These are phyloP conservation scores for Botryobasidium botryosum DNA, from an alignment of 768 basidiomycete genomes.

Conservation along the genomic window DNA sequence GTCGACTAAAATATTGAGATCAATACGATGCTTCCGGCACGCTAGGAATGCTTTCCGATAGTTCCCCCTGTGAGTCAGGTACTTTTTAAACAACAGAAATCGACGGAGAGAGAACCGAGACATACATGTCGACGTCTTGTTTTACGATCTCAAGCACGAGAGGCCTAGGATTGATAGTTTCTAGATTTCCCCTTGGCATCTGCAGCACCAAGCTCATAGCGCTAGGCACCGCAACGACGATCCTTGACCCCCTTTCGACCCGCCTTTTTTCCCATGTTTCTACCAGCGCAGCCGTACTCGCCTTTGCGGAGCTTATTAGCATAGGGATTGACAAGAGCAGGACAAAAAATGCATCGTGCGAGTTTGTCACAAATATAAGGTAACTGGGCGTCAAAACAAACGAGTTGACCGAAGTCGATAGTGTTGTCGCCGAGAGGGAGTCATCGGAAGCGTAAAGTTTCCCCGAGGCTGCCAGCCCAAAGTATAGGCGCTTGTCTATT, in stretches of 20 bases:
- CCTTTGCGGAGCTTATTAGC: conserved; percentile 15
- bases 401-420: conserved; percentile 33
- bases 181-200: conserved; percentile 95
- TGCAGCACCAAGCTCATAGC: conserved; percentile 83
- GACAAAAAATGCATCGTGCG: conserved; percentile 66
- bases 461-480: conserved; percentile 44
- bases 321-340: conserved; percentile 26
- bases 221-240: conserved; percentile 76
- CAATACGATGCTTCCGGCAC: conserved; percentile 86
- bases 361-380: conserved; percentile 66
- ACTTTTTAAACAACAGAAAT: no score
- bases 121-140: conserved; percentile 56
- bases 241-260: conserved; percentile 77
- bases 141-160: conserved; percentile 75
- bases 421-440: conserved; percentile 2
- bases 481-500: conserved; percentile 22
- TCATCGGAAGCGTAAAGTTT: conserved; percentile 37
- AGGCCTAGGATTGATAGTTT: conserved; percentile 86
- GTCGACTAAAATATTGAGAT: conserved; percentile 76
- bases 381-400: conserved; percentile 54
- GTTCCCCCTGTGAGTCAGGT: conserved; percentile 34
- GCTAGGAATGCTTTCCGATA: conserved; percentile 82
- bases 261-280: conserved; percentile 49
- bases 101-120: conserved; percentile 10
- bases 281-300: conserved; percentile 17